Percentiles rank a stretch among this genome's conserved stretches.
Conservation (phyloP, 257 asterid species). For the Penstemon eatonii region DNA sequence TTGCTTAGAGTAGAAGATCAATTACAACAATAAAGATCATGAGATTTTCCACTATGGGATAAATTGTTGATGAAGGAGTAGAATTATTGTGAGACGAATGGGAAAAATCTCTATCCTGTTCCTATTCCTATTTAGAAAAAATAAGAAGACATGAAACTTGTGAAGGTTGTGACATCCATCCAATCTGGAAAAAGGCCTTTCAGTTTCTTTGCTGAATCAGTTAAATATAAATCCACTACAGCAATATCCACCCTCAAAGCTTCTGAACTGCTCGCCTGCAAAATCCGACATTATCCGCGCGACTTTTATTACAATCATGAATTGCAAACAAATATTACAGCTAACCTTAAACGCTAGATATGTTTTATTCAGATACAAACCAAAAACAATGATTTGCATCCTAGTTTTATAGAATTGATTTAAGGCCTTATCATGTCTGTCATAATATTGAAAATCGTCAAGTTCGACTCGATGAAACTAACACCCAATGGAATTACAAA, state of each 20-base stretch:
- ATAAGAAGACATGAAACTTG: conserved; percentile 82
- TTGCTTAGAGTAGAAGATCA: no score
- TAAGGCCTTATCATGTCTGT: no score
- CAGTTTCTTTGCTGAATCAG: conserved; percentile 57
- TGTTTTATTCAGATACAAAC: background rate
- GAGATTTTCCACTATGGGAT: no score
- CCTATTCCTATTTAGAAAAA: conserved; percentile 33
- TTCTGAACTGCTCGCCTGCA: conserved; percentile 70
- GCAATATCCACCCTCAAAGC: conserved; percentile 72
- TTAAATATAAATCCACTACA: conserved; percentile 65
- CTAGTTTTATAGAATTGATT: no score
- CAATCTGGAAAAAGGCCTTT: conserved; percentile 84
- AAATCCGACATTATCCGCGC: background rate
- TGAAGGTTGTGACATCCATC: conserved; percentile 76
- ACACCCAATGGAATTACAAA: no score
- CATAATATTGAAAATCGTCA: no score
- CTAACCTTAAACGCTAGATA: background rate
- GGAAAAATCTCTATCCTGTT: no score
- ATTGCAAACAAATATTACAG: background rate
- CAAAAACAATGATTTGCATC: background rate
- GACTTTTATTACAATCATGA: no score
- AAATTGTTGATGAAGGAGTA: no score
- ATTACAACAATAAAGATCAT: no score
- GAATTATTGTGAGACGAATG: no score
- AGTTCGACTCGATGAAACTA: no score